Percentiles rank a stretch among this genome's conserved stretches.
phyloP scores from a whole-genome alignment of 306 rosid genomes.

The Rubus idaeus region DNA sequence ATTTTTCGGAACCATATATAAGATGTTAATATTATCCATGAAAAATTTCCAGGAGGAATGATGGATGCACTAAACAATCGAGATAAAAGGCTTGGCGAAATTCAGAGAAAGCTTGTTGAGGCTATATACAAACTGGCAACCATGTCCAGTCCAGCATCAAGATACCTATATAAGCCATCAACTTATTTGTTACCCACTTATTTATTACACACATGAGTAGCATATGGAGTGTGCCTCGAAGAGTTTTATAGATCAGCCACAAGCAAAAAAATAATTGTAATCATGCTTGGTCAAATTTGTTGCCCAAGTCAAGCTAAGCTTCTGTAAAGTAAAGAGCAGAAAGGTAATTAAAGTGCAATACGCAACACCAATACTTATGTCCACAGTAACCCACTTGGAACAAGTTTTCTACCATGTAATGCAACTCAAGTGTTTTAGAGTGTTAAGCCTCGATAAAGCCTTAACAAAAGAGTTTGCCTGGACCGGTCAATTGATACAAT shows the following conservation, averaged over 20 bases:
- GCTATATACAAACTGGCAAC: too few species aligned
- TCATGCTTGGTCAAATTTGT: neutral
- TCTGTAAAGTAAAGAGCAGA: neutral
- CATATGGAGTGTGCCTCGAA: neutral
- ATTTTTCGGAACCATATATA: too few species aligned
- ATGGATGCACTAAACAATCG: too few species aligned
- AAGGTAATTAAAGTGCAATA: neutral
- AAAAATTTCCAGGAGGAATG: too few species aligned
- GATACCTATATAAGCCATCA: too few species aligned
- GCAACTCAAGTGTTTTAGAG: conserved; percentile 10
- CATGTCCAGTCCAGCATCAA: too few species aligned
- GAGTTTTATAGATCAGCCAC: neutral
- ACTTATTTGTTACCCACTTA: too few species aligned
- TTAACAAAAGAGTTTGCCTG: neutral
- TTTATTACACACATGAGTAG: too few species aligned
- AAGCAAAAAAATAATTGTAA: neutral
- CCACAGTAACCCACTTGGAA: conserved; percentile 3
- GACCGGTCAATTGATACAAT: neutral
- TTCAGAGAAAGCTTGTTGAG: too few species aligned
- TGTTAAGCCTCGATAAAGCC: neutral
- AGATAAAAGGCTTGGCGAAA: too few species aligned
- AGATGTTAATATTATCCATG: too few species aligned
- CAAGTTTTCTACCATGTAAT: conserved; percentile 1
- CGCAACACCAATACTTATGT: neutral
- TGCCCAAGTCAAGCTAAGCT: neutral